Evolutionary conservation across 495 filamentous ascomycete species (phyloP).

Genomic region (Chaetomium fimeti): DNA sequence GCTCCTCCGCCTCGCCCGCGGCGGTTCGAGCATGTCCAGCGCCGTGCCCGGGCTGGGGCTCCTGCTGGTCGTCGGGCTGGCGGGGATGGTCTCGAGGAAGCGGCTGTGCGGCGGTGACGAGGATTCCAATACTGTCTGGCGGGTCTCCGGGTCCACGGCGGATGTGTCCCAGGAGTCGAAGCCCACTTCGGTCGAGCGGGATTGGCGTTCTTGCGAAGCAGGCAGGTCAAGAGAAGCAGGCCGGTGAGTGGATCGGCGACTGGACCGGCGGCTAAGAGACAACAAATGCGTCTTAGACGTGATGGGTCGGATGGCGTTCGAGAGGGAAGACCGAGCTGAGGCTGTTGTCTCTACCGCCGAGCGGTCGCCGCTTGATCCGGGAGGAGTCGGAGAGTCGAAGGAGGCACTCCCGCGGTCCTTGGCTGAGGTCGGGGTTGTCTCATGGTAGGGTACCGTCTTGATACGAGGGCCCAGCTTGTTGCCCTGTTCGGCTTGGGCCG

Average conservation of each 20-base stretch:
- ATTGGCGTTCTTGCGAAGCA: conserved; percentile 32
- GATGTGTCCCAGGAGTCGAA: conserved; percentile 72
- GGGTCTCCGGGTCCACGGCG: conserved; percentile 56
- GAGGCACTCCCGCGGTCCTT: conserved; percentile 31
- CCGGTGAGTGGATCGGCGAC: conserved; percentile 33
- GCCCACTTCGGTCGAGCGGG: conserved; percentile 47
- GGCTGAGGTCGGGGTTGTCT: conserved; percentile 36
- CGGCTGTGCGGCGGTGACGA: conserved; percentile 46
- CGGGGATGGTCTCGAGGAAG: conserved; percentile 61
- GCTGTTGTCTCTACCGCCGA: conserved; percentile 50
- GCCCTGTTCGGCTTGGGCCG: conserved; percentile 35
- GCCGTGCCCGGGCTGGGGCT: conserved; percentile 50
- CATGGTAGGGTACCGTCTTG: conserved; percentile 49
- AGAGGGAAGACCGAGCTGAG: conserved; percentile 55
- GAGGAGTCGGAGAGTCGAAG: conserved; percentile 36
- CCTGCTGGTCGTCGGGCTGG: conserved; percentile 51
- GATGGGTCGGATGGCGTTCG: conserved; percentile 50
- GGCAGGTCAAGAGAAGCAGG: conserved; percentile 40
- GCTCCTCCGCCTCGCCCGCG: conserved; percentile 39
- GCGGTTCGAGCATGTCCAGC: conserved; percentile 45
- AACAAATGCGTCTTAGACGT: conserved; percentile 52
- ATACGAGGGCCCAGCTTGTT: conserved; percentile 34
- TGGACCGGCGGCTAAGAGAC: conserved; percentile 29
- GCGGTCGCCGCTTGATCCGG: conserved; percentile 42
- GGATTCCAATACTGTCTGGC: conserved; percentile 52